Percentiles rank a stretch among this genome's conserved stretches.
phyloP scores from a whole-genome alignment of 2,329 filamentous ascomycete genomes.

The Trichoderma citrinoviride region DNA sequence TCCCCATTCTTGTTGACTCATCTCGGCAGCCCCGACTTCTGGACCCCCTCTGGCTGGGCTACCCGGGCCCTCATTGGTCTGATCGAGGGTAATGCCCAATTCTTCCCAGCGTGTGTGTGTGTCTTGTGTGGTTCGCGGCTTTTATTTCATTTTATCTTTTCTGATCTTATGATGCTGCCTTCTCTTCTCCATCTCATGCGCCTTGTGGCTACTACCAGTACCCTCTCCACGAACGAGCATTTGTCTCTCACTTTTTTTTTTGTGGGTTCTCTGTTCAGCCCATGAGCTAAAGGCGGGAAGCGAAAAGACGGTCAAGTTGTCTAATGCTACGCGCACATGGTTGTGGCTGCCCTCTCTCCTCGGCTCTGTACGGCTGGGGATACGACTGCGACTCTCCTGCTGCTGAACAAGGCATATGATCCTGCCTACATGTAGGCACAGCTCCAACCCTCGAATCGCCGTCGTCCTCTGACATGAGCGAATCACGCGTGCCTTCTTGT shows the following conservation, averaged over 20 bases:
- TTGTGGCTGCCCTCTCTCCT: neutral
- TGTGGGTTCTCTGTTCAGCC: constrained; percentile 20
- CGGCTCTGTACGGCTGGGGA: neutral
- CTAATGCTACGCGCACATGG: constrained; percentile 7
- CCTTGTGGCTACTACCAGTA: neutral
- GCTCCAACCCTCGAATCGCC: constrained; percentile 1
- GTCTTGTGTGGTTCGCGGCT: neutral
- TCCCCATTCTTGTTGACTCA: constrained; percentile 19
- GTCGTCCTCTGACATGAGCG: neutral
- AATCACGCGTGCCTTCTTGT: neutral
- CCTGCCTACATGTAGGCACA: constrained; percentile 6
- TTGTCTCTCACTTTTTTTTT: neutral
- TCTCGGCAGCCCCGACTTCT: constrained; percentile 21
- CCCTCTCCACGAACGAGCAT: neutral
- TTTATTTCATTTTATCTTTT: neutral
- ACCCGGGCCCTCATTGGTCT: neutral
- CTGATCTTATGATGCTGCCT: neutral
- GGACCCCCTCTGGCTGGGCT: constrained; percentile 7
- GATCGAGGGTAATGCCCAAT: neutral
- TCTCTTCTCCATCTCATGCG: neutral
- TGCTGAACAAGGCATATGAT: constrained; percentile 13
- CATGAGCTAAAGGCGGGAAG: constrained; percentile 10
- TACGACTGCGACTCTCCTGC: neutral
- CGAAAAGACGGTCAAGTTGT: constrained; percentile 21
- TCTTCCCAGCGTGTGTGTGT: neutral